phyloP scores from a whole-genome alignment of 2,329 filamentous ascomycete genomes.

The Trichophyton verrucosum region DNA sequence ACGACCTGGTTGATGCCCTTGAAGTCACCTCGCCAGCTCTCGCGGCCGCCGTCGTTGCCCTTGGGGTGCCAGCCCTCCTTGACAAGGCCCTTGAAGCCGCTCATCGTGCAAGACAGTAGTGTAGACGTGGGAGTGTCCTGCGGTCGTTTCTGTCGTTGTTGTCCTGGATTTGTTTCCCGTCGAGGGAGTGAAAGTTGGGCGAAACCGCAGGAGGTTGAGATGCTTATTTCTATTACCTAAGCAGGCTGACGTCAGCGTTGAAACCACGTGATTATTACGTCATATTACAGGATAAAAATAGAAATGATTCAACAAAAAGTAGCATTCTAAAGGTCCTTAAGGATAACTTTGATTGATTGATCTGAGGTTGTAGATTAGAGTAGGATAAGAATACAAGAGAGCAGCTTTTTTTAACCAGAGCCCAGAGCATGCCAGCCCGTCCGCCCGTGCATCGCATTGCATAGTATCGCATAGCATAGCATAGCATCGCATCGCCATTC shows the following conservation, averaged over 20 bases:
- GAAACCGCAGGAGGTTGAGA: background rate
- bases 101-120: background rate
- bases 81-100: slow-evolving; percentile 28
- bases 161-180: background rate
- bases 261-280: background rate
- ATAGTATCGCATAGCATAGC: no score
- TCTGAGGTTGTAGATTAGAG: background rate
- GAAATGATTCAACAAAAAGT: background rate
- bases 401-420: background rate
- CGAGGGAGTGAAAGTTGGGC: background rate
- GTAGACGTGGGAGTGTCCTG: background rate
- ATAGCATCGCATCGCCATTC: no score
- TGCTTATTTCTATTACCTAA: background rate
- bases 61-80: slow-evolving; percentile 46
- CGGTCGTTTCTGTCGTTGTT: background rate
- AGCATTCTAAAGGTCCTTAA: background rate
- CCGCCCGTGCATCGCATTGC: no score
- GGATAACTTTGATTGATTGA: no score
- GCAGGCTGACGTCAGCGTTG: background rate
- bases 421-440: no score
- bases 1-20: slow-evolving; percentile 47
- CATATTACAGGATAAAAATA: background rate
- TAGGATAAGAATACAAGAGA: background rate
- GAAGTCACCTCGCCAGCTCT: slow-evolving; percentile 45
- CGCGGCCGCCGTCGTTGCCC: slow-evolving; percentile 39